Base-by-base conservation (phyloP, 345 rosid genomes). In the Hypericum perforatum region DNA sequence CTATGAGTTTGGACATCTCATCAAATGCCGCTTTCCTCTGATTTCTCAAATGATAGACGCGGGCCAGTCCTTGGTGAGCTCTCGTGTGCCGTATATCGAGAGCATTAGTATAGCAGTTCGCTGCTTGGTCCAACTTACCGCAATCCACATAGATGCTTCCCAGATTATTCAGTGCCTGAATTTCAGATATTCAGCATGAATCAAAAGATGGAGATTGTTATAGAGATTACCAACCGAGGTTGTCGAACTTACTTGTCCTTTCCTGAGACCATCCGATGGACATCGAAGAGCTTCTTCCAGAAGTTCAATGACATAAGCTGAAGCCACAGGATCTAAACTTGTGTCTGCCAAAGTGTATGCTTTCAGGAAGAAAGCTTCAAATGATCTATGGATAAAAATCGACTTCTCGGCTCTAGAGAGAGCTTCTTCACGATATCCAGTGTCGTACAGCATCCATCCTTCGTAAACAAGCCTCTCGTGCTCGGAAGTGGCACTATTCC, bases 41-140 rank as follows among this genome's bases (percentile, higher is more conserved):
- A 61, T 74, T 77, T 68, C 68, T 81, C 54, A 88, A 64, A 60
- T 76, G 74, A 66, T 74, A 80, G 48, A 88, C 81, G 9, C 96
- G 95, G 0, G 96, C 96, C 61, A 92, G 64, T 12, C 98, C 98
- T 85, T 92, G 98, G 68, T 85, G 98, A 6, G 96, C 98, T 67
- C 98, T 83, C 11, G 96, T 80, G 56, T 92, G 96, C 75, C 78
- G 80, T 65, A 92, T 88, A 59, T 74, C 76, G 36, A 92, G 82
- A 46, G 98, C 98, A 46, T 70, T 88, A 60, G 48, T 80, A 54
- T 92, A 92, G 68, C 96, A 82, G 37, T 61, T 74, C 67, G 76
- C 85, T 45, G 98, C 98, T 59, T 56, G 64, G 52, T 92, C 98
- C 44, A 81, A 77, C 70, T 81, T 78, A 41, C 73, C 82, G 12